Conservation (phyloP, 2,329 filamentous ascomycete species). For the Pyricularia grisea region DNA sequence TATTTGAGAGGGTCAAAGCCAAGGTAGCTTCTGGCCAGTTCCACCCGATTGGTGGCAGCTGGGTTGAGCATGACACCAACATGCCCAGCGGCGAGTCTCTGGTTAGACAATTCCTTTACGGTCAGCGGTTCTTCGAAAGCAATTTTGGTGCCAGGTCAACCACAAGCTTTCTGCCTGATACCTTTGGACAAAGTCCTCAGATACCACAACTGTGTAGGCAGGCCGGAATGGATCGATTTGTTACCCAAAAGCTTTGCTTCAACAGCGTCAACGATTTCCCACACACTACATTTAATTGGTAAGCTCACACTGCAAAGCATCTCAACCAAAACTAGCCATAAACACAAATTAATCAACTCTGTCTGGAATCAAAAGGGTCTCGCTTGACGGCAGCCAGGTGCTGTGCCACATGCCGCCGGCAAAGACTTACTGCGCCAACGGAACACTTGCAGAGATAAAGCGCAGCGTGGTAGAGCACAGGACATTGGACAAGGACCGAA, state of each 20-base stretch:
- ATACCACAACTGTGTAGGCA: constrained; percentile 57
- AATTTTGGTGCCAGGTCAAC: constrained; percentile 53
- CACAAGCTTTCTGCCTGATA: constrained; percentile 63
- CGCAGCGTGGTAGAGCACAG: constrained; percentile 58
- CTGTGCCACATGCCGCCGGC: constrained; percentile 60
- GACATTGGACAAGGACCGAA: constrained; percentile 56
- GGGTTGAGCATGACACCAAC: constrained; percentile 65
- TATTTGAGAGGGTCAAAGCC: constrained; percentile 55
- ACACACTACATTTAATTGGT: constrained; percentile 62
- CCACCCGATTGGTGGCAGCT: constrained; percentile 59
- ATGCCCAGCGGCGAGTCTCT: constrained; percentile 59
- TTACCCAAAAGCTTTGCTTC: constrained; percentile 64
- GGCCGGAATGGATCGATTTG: constrained; percentile 58
- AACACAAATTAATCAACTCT: not conserved
- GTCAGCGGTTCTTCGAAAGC: constrained; percentile 59
- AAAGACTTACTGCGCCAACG: constrained; percentile 54
- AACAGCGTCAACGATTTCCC: constrained; percentile 68
- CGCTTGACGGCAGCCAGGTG: constrained; percentile 59
- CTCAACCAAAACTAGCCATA: not conserved
- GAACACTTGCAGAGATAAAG: constrained; percentile 56
- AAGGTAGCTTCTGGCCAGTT: constrained; percentile 59
- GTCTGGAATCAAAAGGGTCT: constrained; percentile 25
- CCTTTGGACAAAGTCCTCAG: constrained; percentile 60
- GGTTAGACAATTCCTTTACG: constrained; percentile 57
- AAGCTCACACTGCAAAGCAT: not conserved